Evolutionary conservation across 2,329 filamentous ascomycete genomes (phyloP), one percentile per base, ranked within the genome.

Genomic region (Cryphonectria japonica): DNA sequence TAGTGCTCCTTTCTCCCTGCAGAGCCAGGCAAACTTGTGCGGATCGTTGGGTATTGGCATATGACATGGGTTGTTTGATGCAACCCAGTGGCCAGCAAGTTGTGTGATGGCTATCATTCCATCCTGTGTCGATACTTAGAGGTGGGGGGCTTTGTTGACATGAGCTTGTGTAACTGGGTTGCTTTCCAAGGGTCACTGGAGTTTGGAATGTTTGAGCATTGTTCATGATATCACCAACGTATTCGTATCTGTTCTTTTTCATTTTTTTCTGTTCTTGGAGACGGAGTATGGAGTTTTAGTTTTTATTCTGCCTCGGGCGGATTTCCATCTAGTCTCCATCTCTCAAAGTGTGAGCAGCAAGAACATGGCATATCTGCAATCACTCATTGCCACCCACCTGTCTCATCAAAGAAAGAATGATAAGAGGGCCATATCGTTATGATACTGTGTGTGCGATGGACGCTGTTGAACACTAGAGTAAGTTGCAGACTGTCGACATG

Each of bases 141-240:
- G 59, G 34, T 19, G 50, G 60, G 60, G 70, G 19, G 41, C 26
- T n/a, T 60, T 14, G 14, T 66, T 41, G 60, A 61, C 71, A 64
- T 67, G 41, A 46, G 11, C 29, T 22, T 34, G 71, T 61, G 67
- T 65, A 67, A 41, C 37, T 54, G 37, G 41, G 60, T 34, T 26
- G 54, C 43, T 61, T 16, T 37, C 32, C 34, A 9, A 60, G n/a
- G 68, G 50, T 64, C 32, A 43, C 41, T 9, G 71, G 71, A 70
- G 71, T 72, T n/a, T 65, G 71, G 71, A 59, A 67, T 69, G 57
- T 39, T 22, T 62, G 52, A 43, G 54, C 32, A 34, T 50, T 66
- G 34, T n/a, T 66, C 29, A 61, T 60, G 68, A 69, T 69, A 69
- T 69, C 68, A 69, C 62, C 32, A 52, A 39, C 26, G 63, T 63